Conservation (phyloP, 2,329 filamentous ascomycete genomes). For the Sphaerulina vaccinii region DNA sequence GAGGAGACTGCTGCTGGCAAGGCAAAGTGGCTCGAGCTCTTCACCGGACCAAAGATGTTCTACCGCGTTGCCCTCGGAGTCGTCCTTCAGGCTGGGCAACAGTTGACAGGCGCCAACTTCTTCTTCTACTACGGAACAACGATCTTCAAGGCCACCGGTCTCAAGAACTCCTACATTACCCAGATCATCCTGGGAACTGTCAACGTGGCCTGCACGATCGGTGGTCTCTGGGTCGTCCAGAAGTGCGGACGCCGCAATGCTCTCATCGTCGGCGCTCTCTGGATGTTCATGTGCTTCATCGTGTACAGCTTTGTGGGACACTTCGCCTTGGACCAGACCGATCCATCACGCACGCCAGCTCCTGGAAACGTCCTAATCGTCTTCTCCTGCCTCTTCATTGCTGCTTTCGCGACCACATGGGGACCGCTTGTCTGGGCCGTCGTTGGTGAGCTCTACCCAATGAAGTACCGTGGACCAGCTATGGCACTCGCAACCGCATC, state of each 20-base stretch:
- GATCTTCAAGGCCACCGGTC: constrained; percentile 41
- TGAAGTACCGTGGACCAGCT: constrained; percentile 43
- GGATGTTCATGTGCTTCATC: constrained; percentile 58
- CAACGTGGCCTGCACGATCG: constrained; percentile 50
- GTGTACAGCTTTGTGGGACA: constrained; percentile 49
- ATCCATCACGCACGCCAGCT: constrained; percentile 26
- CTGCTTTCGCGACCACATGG: constrained; percentile 39
- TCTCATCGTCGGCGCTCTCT: constrained; percentile 47
- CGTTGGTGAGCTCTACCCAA: constrained; percentile 38
- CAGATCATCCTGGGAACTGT: constrained; percentile 50
- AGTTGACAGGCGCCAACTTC: constrained; percentile 45
- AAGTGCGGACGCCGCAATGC: constrained; percentile 50
- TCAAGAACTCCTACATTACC: constrained; percentile 46
- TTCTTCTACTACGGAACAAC: constrained; percentile 33
- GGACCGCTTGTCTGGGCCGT: constrained; percentile 38
- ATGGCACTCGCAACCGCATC: constrained; percentile 47
- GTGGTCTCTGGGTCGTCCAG: constrained; percentile 50
- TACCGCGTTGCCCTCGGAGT: constrained; percentile 37
- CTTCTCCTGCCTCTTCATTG: constrained; percentile 40
- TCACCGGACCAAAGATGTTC: constrained; percentile 33
- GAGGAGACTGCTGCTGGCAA: constrained; percentile 26
- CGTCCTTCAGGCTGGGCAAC: constrained; percentile 35
- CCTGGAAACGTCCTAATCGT: constrained; percentile 38
- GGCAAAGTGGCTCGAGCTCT: constrained; percentile 29
- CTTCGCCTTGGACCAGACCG: constrained; percentile 27